Percentiles rank a stretch among this genome's conserved stretches.
Evolutionary conservation across 2,329 filamentous ascomycete genomes (phyloP).

Genomic region (Ustulina deusta): DNA sequence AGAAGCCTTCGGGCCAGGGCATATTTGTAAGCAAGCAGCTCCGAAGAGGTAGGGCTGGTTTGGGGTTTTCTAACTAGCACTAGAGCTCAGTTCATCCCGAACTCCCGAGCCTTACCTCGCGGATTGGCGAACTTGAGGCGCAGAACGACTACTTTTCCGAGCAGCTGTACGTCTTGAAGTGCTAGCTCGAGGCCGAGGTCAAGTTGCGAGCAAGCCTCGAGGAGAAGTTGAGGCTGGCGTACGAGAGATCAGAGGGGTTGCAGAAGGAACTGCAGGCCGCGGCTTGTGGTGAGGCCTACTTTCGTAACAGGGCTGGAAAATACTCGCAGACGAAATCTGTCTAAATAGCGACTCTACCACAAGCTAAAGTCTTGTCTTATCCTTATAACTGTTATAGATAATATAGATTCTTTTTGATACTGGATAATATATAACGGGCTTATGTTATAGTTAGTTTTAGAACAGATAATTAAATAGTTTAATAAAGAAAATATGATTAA

Average conservation of each 20-base stretch:
- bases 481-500: no score
- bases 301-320: slow-evolving; percentile 19
- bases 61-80: no score
- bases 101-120: slow-evolving; percentile 17
- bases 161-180: slow-evolving; percentile 26
- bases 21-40: not conserved
- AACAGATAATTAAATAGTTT: no score
- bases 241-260: slow-evolving; percentile 12
- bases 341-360: no score
- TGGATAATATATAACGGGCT: no score
- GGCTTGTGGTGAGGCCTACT: slow-evolving; percentile 21
- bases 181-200: slow-evolving; percentile 27
- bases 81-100: slow-evolving; percentile 18
- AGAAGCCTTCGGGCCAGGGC: not conserved
- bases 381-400: no score
- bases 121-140: slow-evolving; percentile 30
- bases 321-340: no score
- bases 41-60: not conserved
- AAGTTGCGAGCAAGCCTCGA: not conserved
- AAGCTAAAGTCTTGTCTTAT: no score
- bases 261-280: slow-evolving; percentile 19
- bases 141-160: slow-evolving; percentile 24
- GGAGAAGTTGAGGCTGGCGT: not conserved
- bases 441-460: no score
- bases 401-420: no score